Percentiles rank a stretch among this genome's conserved stretches.
phyloP scores from a whole-genome alignment of 345 rosid species.

The Sisymbrium irio region DNA sequence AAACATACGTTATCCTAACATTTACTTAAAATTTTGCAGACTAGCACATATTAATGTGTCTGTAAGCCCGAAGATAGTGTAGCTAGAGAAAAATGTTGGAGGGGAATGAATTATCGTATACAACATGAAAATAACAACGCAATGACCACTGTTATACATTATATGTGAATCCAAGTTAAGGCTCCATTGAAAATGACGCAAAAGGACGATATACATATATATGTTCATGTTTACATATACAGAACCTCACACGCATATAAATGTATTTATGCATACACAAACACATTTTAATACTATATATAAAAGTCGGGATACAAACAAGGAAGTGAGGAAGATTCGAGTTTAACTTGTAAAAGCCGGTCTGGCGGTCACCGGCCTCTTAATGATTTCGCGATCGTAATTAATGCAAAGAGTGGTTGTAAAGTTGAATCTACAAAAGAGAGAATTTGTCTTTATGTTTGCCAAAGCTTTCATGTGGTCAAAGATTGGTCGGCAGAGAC shows the following conservation, averaged over 20 bases:
- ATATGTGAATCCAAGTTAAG: conserved; percentile 17
- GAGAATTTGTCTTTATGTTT: conserved; percentile 32
- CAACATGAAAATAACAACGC: conserved; percentile 30
- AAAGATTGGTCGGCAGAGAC: conserved; percentile 27
- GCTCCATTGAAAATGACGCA: conserved; percentile 15
- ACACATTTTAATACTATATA: neutral
- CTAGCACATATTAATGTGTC: neutral
- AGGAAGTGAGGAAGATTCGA: conserved; percentile 22
- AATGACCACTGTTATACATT: conserved; percentile 13
- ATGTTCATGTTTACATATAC: neutral
- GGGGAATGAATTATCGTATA: neutral
- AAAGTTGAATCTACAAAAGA: conserved; percentile 29
- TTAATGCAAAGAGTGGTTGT: conserved; percentile 22
- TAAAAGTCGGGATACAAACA: conserved; percentile 21
- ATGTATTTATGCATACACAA: neutral
- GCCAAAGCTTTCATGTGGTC: conserved; percentile 28
- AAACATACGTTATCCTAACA: neutral
- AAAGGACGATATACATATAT: neutral
- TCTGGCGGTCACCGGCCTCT: conserved; percentile 30
- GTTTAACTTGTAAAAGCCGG: conserved; percentile 30
- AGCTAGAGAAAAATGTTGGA: neutral
- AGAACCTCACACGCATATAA: neutral
- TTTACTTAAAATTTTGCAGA: neutral
- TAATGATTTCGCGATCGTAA: conserved; percentile 27
- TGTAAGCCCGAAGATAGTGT: neutral